These are phyloP conservation scores for Pisolithus marmoratus DNA, from an alignment of 768 basidiomycete species.

Conservation along the genomic window DNA sequence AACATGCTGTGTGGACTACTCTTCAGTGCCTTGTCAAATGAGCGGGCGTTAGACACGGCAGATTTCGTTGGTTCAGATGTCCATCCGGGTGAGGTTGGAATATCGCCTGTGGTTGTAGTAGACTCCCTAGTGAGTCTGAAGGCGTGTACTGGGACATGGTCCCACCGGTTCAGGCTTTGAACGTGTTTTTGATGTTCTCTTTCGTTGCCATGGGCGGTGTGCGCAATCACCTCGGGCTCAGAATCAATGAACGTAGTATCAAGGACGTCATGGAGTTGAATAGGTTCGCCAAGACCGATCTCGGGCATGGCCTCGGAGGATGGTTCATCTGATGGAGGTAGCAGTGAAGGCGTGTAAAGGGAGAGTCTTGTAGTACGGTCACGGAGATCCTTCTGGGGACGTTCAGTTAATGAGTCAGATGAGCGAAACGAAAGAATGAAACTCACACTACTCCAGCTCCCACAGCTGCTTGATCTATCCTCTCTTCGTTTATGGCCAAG, in stretches of 20 bases:
- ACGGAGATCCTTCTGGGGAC: conserved; percentile 23
- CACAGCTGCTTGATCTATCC: conserved; percentile 22
- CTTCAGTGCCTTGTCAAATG: conserved; percentile 41
- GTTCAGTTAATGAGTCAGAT: conserved; percentile 3
- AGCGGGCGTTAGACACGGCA: conserved; percentile 12
- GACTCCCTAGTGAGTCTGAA: conserved; percentile 34
- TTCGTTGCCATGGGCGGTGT: conserved; percentile 30
- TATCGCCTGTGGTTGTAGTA: conserved; percentile 18
- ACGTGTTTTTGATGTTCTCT: conserved; percentile 33
- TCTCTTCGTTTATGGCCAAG: conserved; percentile 18
- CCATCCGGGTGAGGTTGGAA: conserved; percentile 25
- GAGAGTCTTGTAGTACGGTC: conserved; percentile 30
- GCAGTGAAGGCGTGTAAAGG: conserved; percentile 26
- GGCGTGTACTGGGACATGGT: conserved; percentile 63
- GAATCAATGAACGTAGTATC: conserved; percentile 67
- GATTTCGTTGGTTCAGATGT: conserved; percentile 20
- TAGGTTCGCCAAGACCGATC: conserved; percentile 41
- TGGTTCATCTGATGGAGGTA: conserved; percentile 32
- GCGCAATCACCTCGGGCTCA: conserved; percentile 36
- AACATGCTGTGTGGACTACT: conserved; percentile 52
- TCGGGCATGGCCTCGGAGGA: conserved; percentile 30
- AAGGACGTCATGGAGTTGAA: conserved; percentile 67
- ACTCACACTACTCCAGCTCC: conserved; percentile 35
- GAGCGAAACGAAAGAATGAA: conserved; percentile 1
- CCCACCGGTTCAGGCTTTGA: conserved; percentile 62